Evolutionary conservation across 192 early-diverging fungal species (phyloP), one percentile per base, ranked within the genome.

Genomic region (Linnemannia schmuckeri): DNA sequence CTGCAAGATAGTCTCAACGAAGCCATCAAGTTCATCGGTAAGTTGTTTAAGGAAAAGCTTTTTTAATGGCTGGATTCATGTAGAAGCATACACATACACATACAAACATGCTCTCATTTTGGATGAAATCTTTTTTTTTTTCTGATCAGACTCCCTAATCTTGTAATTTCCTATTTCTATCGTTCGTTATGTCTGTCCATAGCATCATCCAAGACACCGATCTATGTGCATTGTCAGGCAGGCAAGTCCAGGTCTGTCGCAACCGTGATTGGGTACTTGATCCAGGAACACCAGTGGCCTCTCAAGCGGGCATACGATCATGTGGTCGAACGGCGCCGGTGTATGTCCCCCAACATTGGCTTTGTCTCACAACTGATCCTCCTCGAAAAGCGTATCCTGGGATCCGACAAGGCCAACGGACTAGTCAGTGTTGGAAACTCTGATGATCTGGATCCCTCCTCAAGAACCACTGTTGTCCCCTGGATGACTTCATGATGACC

Each of bases 151-250:
- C 27, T 20, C 22, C 1, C 70, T 44, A 27, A 41, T 73, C 42
- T 22, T 57, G 69, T 73, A 69, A 69, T 74, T 47, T 47, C 74
- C 68, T 41, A 70, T 63, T 49, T 71, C 40, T 55, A 52, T 27
- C 30, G 69, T 83, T 88, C 52, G 80, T 76, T 41, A 84, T 79
- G 52, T 54, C 37, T 46, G 20, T 57, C 27, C 52, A 44, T 83
- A 88, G 74, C 74, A 15, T 74, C 87, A 76, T 82, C 91, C 20
- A 73, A 89, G 49, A 77, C 78, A 33, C 89, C 89, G 22, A 90
- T 96, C 72, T 93, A 95, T 79, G 95, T 96, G 4, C 95, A 96
- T 77, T 96, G 95, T 81, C 92, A 94, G 74, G 95, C 95, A 7
- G 95, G 95, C 17, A 91, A 93, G 41, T 95, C 94, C 17, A 89